Percentiles rank a stretch among this genome's conserved stretches.
These are phyloP conservation scores for Aspergillus conjunctus DNA, from an alignment of 495 filamentous ascomycete genomes.

Conservation along the genomic window DNA sequence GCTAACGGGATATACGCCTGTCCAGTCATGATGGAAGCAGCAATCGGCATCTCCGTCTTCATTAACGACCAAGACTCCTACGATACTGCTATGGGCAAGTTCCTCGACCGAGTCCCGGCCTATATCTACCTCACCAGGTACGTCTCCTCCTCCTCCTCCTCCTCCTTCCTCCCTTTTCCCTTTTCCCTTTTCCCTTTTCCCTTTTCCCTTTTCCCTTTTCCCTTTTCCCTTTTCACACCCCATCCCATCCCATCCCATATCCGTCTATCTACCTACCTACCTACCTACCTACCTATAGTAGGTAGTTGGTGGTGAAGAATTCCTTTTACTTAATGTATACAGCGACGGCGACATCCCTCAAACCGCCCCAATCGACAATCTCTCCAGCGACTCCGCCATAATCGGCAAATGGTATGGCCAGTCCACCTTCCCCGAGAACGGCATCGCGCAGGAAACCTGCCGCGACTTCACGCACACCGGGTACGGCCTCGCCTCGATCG, in stretches of 20 bases:
- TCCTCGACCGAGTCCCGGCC: constrained; percentile 29
- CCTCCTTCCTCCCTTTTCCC: too few species aligned
- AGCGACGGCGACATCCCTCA: neutral
- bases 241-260: neutral
- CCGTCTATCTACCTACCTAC: too few species aligned
- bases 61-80: constrained; percentile 27
- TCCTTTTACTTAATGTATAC: too few species aligned
- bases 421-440: constrained; percentile 18
- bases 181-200: too few species aligned
- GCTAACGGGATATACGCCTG: neutral
- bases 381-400: neutral
- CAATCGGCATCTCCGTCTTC: constrained; percentile 31
- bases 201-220: too few species aligned
- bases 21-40: constrained; percentile 32
- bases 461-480: constrained; percentile 33
- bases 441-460: constrained; percentile 33
- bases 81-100: constrained; percentile 28
- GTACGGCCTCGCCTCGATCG: constrained; percentile 30
- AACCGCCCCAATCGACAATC: neutral
- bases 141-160: too few species aligned
- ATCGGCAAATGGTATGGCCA: constrained; percentile 20
- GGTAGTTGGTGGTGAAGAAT: too few species aligned
- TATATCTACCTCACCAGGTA: constrained; percentile 30
- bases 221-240: neutral
- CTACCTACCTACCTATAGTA: too few species aligned